These are phyloP conservation scores for Fusarium papillatum DNA, from an alignment of 2,329 filamentous ascomycete species.

Conservation along the genomic window DNA sequence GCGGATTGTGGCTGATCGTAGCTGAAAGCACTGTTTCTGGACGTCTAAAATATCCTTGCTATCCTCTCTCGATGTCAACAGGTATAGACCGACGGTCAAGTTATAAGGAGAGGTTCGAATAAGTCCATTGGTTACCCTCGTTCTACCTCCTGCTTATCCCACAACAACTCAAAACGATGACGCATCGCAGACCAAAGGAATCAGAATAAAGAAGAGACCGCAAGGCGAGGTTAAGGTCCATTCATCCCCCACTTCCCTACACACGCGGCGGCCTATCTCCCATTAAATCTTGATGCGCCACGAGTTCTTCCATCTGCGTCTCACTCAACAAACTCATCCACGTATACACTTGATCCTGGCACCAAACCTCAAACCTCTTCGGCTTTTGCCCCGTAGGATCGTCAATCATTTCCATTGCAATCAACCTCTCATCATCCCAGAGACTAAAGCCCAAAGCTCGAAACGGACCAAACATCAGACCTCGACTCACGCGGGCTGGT, in stretches of 20 bases:
- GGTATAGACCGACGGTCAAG: not conserved
- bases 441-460: conserved; percentile 20
- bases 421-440: conserved; percentile 30
- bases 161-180: not conserved
- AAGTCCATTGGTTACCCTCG: not conserved
- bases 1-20: not conserved
- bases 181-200: not conserved
- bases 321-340: conserved; percentile 27
- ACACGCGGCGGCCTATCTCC: not conserved
- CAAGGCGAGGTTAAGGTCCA: not conserved
- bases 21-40: not conserved
- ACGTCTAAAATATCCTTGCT: not conserved
- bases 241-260: not conserved
- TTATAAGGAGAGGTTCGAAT: not conserved
- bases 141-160: not conserved
- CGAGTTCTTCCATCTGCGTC: conserved; percentile 13
- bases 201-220: not conserved
- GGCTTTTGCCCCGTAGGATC: conserved; percentile 6
- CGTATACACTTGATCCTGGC: conserved; percentile 30
- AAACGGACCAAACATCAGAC: conserved; percentile 25
- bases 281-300: not conserved
- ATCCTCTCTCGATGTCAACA: not conserved
- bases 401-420: conserved; percentile 30
- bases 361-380: conserved; percentile 19
- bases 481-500: conserved; percentile 9